Evolutionary conservation across 2,329 filamentous ascomycete species (phyloP).

Genomic region (Aureobasidium namibiae): DNA sequence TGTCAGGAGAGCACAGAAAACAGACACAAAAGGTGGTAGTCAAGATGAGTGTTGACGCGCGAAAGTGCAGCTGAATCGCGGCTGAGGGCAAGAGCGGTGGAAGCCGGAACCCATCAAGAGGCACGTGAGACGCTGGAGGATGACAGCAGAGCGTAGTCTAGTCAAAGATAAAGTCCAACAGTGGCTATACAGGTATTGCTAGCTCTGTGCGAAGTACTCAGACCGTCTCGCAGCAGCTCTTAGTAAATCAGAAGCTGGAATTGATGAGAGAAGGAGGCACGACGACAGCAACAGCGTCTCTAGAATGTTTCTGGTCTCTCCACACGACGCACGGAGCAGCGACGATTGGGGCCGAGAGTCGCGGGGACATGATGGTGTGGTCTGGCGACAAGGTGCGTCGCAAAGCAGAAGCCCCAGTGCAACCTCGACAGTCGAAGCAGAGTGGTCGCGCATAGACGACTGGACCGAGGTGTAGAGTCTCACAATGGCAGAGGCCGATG

Average conservation of each 20-base stretch:
- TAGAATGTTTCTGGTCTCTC: neutral
- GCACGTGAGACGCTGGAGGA: neutral
- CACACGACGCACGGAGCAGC: slow-evolving; percentile 4
- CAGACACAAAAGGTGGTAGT: neutral
- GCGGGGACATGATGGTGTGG: slow-evolving; percentile 1
- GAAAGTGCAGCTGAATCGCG: neutral
- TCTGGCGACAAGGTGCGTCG: neutral
- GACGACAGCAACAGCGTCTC: neutral
- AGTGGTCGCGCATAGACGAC: neutral
- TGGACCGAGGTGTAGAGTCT: neutral
- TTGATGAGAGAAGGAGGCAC: neutral
- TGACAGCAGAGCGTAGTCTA: neutral
- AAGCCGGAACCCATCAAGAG: neutral
- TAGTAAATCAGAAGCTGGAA: no score
- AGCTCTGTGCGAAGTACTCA: no score
- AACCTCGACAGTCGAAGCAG: neutral
- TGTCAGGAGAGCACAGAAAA: neutral
- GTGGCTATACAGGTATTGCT: neutral
- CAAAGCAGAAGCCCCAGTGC: neutral
- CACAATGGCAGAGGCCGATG: slow-evolving; percentile 10
- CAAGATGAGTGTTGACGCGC: neutral
- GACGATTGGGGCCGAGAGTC: slow-evolving; percentile 1
- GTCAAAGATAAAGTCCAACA: neutral
- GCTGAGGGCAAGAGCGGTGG: neutral
- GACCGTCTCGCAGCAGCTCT: neutral